A percentile compares a stretch with the other conserved stretches of the same genome.
These are phyloP conservation scores for Corylus americana DNA, from an alignment of 306 rosid species.

Conservation along the genomic window DNA sequence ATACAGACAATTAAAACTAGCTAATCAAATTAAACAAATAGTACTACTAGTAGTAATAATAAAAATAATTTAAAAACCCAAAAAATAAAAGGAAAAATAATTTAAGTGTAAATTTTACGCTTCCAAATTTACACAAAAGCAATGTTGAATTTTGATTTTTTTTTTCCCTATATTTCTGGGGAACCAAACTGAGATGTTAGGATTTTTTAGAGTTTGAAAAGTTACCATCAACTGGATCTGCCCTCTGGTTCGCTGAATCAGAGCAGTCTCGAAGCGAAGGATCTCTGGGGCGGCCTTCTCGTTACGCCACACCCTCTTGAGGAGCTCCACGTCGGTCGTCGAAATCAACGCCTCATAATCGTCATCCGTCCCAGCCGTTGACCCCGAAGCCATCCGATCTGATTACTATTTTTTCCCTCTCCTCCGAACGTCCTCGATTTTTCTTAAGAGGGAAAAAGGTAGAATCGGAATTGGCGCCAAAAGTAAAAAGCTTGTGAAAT, in stretches of 20 bases:
- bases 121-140: neutral
- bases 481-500: neutral
- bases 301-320: constrained; percentile 60
- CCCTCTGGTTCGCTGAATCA: constrained; percentile 56
- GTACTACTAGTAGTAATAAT: neutral
- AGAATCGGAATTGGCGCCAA: constrained; percentile 26
- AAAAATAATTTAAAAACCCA: neutral
- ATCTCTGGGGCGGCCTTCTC: constrained; percentile 68
- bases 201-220: constrained; percentile 16
- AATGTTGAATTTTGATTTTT: neutral
- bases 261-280: constrained; percentile 57
- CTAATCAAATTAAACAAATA: no score
- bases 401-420: neutral
- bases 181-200: constrained; percentile 13
- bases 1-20: neutral
- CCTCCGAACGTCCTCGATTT: neutral
- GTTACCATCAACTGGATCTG: constrained; percentile 74
- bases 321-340: constrained; percentile 47
- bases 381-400: constrained; percentile 43
- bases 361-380: constrained; percentile 33
- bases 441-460: neutral
- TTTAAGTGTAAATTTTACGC: neutral
- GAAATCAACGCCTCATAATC: constrained; percentile 44
- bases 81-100: neutral
- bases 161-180: neutral